A percentile compares a stretch with the other conserved stretches of the same genome.
Conservation (phyloP, 805 yeast species). For the Jamesozyma piceae region DNA sequence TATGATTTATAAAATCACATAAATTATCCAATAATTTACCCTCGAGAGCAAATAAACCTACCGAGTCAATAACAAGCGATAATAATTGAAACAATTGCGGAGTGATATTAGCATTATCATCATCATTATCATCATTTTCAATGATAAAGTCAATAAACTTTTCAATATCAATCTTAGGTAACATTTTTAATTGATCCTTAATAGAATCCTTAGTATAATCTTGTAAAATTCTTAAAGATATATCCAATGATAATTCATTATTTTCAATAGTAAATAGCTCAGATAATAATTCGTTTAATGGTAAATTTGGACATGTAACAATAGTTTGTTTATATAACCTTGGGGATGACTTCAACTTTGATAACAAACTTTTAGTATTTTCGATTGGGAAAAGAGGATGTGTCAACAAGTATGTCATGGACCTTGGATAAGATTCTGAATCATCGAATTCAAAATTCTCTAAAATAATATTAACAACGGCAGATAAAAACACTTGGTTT, state of each 20-base stretch:
- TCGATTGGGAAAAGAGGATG: constrained; percentile 76
- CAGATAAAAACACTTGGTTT: constrained; percentile 46
- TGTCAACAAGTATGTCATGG: constrained; percentile 66
- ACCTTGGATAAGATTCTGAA: constrained; percentile 38
- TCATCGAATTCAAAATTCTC: constrained; percentile 9
- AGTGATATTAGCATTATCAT: constrained; percentile 5
- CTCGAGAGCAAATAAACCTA: constrained; percentile 29
- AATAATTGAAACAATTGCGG: constrained; percentile 26
- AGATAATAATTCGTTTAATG: constrained; percentile 50
- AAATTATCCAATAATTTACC: constrained; percentile 18
- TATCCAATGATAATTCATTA: constrained; percentile 58
- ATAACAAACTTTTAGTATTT: constrained; percentile 46
- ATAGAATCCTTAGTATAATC: constrained; percentile 56
- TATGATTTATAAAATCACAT: constrained; percentile 19
- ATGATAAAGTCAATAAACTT: constrained; percentile 30
- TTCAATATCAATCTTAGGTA: constrained; percentile 26
- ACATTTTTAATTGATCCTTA: constrained; percentile 35
- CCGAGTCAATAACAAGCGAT: constrained; percentile 28
- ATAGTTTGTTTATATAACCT: constrained; percentile 73
- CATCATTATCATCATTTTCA: constrained; percentile 15
- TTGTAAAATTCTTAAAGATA: constrained; percentile 53
- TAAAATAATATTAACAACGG: constrained; percentile 38
- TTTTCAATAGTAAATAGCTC: constrained; percentile 50
- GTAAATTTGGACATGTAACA: constrained; percentile 63
- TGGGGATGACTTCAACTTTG: constrained; percentile 44